phyloP scores from a whole-genome alignment of 345 rosid species.

The Laguncularia racemosa region DNA sequence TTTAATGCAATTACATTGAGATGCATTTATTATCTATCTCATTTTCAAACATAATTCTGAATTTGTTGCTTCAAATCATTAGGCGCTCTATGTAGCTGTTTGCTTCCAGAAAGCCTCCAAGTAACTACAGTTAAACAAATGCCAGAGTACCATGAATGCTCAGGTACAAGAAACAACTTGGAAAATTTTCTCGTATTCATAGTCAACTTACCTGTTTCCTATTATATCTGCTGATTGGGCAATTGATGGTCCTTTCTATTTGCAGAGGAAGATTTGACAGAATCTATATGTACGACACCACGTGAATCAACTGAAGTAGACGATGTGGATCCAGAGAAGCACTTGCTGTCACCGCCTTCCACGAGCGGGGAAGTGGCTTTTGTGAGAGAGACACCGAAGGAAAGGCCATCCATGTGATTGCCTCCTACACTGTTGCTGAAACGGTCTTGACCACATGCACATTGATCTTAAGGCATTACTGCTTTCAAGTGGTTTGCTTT shows the following conservation, averaged over 20 bases:
- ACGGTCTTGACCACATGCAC: background rate
- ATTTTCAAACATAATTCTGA: background rate
- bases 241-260: background rate
- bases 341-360: conserved; percentile 30
- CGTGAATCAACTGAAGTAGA: conserved; percentile 30
- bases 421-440: background rate
- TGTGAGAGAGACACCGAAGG: conserved; percentile 30
- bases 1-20: background rate
- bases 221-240: background rate
- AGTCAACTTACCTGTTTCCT: background rate
- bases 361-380: conserved; percentile 35
- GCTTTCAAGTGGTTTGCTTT: too few relatives aligned
- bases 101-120: conserved; percentile 78
- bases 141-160: conserved; percentile 51
- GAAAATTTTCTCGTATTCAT: background rate
- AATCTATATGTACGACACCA: conserved; percentile 35
- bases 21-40: background rate
- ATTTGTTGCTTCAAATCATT: conserved; percentile 4
- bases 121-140: conserved; percentile 55
- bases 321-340: conserved; percentile 48
- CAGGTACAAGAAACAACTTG: conserved; percentile 17
- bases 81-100: conserved; percentile 62
- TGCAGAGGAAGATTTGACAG: conserved; percentile 44
- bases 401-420: background rate
- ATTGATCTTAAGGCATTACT: too few relatives aligned